Evolutionary conservation across 257 asterid genomes (phyloP).

Genomic region (Penstemon newberryi): DNA sequence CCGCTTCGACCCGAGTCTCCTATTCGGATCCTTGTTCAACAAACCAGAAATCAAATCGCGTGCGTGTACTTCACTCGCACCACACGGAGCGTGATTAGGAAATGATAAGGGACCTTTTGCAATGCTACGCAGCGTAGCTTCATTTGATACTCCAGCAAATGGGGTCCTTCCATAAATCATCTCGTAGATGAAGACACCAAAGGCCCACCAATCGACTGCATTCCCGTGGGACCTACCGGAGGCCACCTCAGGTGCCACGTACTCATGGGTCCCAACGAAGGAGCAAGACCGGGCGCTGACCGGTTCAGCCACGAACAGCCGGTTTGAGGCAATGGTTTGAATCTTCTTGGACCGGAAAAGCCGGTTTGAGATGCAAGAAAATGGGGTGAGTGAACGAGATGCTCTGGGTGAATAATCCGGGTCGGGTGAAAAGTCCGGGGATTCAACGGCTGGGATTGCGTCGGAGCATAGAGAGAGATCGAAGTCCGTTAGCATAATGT

Average conservation of each 20-base stretch:
- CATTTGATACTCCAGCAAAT: slow-evolving; percentile 63
- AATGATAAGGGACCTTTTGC: slow-evolving; percentile 48
- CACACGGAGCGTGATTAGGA: slow-evolving; percentile 45
- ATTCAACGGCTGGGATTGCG: slow-evolving; percentile 77
- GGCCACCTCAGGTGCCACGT: slow-evolving; percentile 96
- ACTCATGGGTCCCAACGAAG: slow-evolving; percentile 92
- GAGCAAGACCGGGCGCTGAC: slow-evolving; percentile 78
- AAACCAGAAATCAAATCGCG: slow-evolving; percentile 59
- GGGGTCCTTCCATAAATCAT: slow-evolving; percentile 88
- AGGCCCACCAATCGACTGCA: slow-evolving; percentile 96
- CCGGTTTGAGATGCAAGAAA: slow-evolving; percentile 64
- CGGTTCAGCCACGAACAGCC: slow-evolving; percentile 86
- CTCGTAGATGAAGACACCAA: slow-evolving; percentile 81
- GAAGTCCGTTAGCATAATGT: slow-evolving; percentile 86
- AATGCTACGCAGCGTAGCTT: slow-evolving; percentile 63
- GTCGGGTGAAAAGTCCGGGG: slow-evolving; percentile 45
- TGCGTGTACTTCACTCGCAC: slow-evolving; percentile 54
- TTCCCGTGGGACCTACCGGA: slow-evolving; percentile 80
- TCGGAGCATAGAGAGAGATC: slow-evolving; percentile 84
- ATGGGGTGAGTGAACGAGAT: slow-evolving; percentile 41
- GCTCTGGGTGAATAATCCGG: slow-evolving; percentile 34
- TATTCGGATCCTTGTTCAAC: slow-evolving; percentile 62
- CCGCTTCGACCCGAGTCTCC: slow-evolving; percentile 77
- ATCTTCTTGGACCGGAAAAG: slow-evolving; percentile 71
- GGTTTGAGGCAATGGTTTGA: slow-evolving; percentile 60